Percentiles rank a stretch among this genome's conserved stretches.
Conservation (phyloP, 2,329 filamentous ascomycete genomes). For the Fusarium poae region DNA sequence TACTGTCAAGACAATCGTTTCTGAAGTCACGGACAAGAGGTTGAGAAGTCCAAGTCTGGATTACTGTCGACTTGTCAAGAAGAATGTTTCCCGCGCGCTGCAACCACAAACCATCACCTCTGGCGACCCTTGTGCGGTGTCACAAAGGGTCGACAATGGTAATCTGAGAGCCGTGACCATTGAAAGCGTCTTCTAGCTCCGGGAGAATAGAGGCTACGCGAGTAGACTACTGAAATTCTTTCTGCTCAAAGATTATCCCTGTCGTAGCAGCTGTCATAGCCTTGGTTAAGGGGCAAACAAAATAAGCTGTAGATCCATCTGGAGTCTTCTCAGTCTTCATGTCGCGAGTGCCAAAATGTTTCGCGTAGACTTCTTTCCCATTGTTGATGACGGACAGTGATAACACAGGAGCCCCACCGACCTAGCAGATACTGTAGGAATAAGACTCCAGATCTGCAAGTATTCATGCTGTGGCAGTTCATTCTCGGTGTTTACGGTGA, state of each 20-base stretch:
- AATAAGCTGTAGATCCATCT: not conserved
- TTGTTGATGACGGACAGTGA: not conserved
- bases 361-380: not conserved
- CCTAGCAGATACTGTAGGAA: not conserved
- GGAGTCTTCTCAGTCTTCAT: not conserved
- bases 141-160: not conserved
- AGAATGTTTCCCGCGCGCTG: not conserved
- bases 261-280: rapidly evolving
- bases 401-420: rapidly evolving
- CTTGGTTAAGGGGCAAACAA: not conserved
- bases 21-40: not conserved
- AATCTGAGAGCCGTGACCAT: not conserved
- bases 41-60: not conserved
- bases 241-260: not conserved
- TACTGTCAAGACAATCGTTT: not conserved
- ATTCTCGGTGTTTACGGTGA: not conserved
- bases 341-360: not conserved
- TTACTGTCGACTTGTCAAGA: rapidly evolving
- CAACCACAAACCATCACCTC: not conserved
- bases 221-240: not conserved
- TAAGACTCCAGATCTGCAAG: not conserved
- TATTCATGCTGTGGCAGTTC: not conserved
- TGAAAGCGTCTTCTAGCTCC: not conserved
- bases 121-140: not conserved
- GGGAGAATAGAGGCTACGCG: not conserved